Evolutionary conservation across 345 rosid species (phyloP).

Genomic region (Populus davidiana): DNA sequence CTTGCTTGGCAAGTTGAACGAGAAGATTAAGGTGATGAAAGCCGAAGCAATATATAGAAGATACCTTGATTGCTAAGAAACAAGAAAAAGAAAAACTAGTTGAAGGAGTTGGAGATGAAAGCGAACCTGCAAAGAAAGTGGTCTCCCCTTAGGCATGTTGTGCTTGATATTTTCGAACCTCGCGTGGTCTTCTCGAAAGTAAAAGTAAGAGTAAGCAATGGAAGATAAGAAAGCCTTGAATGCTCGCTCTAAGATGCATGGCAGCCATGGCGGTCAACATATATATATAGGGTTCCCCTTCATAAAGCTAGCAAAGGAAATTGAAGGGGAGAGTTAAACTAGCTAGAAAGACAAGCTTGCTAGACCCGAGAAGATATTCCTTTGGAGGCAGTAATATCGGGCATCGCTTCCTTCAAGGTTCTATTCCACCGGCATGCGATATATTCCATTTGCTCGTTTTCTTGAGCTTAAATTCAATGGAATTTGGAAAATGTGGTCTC

Average conservation of each 20-base stretch:
- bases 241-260: conserved; percentile 39
- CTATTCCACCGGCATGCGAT: conserved; percentile 30
- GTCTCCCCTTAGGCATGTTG: conserved; percentile 69
- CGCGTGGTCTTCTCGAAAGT: conserved; percentile 35
- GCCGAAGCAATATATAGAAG: neutral
- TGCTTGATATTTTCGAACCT: conserved; percentile 20
- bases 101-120: conserved; percentile 5
- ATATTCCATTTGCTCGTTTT: conserved; percentile 41
- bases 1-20: neutral
- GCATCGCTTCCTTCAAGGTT: conserved; percentile 46
- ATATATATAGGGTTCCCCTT: conserved; percentile 3
- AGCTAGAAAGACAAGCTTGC: conserved; percentile 6
- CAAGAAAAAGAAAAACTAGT: neutral
- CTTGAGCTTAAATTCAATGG: conserved; percentile 24
- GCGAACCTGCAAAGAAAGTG: conserved; percentile 87
- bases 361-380: conserved; percentile 51
- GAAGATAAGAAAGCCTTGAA: conserved; percentile 53
- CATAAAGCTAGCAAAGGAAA: conserved; percentile 11
- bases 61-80: neutral
- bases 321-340: conserved; percentile 3
- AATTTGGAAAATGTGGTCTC: neutral
- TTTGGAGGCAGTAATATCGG: neutral
- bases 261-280: conserved; percentile 31
- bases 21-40: neutral
- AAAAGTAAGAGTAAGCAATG: conserved; percentile 54